Percentiles rank a stretch among this genome's conserved stretches.
Conservation (phyloP, 352 stramenopile genomes). For the Elongisporangium prolatum region DNA sequence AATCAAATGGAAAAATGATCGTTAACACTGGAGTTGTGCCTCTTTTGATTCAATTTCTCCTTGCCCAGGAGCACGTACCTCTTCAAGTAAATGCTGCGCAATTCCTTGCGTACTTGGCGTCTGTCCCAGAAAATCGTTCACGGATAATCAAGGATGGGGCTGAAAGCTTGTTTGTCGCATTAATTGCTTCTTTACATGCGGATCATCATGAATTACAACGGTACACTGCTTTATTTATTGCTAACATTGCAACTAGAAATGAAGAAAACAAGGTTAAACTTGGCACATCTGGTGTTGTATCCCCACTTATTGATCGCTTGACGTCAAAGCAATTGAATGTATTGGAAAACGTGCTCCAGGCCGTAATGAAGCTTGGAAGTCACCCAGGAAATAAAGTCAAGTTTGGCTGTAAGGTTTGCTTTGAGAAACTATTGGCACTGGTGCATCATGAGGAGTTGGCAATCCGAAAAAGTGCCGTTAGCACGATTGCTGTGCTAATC, state of each 20-base stretch:
- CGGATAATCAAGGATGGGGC: constrained; percentile 36
- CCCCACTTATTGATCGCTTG: constrained; percentile 50
- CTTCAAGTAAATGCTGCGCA: constrained; percentile 29
- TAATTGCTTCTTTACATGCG: constrained; percentile 40
- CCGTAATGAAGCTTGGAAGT: constrained; percentile 59
- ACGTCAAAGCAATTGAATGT: constrained; percentile 66
- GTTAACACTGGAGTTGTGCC: constrained; percentile 28
- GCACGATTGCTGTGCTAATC: constrained; percentile 52
- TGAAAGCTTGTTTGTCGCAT: constrained; percentile 24
- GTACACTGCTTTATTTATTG: constrained; percentile 48
- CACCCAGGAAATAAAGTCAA: constrained; percentile 80
- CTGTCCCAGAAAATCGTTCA: constrained; percentile 38
- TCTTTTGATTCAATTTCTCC: constrained; percentile 32
- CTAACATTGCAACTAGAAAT: constrained; percentile 53
- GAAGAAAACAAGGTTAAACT: constrained; percentile 57
- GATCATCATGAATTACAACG: constrained; percentile 54
- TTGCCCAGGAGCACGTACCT: constrained; percentile 4
- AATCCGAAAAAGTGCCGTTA: constrained; percentile 62
- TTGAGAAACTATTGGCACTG: constrained; percentile 62
- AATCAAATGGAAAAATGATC: constrained; percentile 46
- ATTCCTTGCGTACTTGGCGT: constrained; percentile 42
- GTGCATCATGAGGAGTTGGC: constrained; percentile 56
- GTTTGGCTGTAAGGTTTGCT: constrained; percentile 63
- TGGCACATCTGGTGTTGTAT: constrained; percentile 34
- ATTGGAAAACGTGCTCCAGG: constrained; percentile 63